These are phyloP conservation scores for Penicillium olsonii DNA, from an alignment of 2,329 filamentous ascomycete genomes.

Conservation along the genomic window DNA sequence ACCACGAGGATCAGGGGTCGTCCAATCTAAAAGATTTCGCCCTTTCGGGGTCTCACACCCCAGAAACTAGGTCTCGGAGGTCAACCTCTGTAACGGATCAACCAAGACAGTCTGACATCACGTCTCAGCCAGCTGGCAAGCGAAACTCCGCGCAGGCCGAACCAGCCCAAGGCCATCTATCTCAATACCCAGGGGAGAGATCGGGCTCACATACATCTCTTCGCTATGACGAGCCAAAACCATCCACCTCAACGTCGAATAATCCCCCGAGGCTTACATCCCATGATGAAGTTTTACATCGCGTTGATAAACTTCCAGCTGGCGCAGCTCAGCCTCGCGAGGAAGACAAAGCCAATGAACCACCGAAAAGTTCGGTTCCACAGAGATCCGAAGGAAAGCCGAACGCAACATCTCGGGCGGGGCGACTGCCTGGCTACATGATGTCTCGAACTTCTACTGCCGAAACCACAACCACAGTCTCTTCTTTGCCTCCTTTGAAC, in stretches of 20 bases:
- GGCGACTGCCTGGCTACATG: conserved; percentile 48
- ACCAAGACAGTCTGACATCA: conserved; percentile 31
- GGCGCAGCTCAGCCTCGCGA: conserved; percentile 32
- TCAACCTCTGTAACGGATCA: conserved; percentile 24
- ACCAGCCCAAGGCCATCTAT: conserved; percentile 19
- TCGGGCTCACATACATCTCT: conserved; percentile 35
- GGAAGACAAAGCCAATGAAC: conserved; percentile 29
- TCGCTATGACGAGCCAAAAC: conserved; percentile 28
- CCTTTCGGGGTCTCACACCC: conserved; percentile 18
- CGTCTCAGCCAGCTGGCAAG: conserved; percentile 22
- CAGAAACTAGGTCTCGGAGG: conserved; percentile 27
- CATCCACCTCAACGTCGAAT: conserved; percentile 29
- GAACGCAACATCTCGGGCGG: conserved; percentile 43
- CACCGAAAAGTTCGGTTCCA: conserved; percentile 26
- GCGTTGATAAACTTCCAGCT: conserved; percentile 33
- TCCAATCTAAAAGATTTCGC: conserved; percentile 25
- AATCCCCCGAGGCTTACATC: conserved; percentile 31
- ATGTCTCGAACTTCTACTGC: conserved; percentile 44
- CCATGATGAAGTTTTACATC: conserved; percentile 26
- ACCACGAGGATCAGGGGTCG: conserved; percentile 27
- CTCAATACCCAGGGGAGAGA: conserved; percentile 33
- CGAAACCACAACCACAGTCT: conserved; percentile 49
- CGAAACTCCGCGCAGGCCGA: conserved; percentile 32
- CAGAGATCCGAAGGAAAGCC: conserved; percentile 35
- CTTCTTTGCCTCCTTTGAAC: conserved; percentile 33